A percentile compares a stretch with the other conserved stretches of the same genome.
Evolutionary conservation across 2,329 filamentous ascomycete species (phyloP).

Genomic region (Trichoderma guizhouense): DNA sequence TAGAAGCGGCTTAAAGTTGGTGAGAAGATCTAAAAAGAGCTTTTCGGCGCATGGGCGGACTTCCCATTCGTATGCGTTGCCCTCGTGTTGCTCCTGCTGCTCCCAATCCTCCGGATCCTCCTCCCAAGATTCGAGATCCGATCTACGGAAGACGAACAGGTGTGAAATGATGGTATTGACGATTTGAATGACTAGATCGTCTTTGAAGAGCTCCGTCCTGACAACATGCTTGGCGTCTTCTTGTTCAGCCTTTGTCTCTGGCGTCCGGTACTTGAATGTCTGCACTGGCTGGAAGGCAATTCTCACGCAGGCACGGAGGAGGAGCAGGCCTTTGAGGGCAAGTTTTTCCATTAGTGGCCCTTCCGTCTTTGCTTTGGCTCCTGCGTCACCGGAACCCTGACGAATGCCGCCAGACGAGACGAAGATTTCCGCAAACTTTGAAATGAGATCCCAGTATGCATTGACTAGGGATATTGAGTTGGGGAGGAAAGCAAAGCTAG

Average conservation of each 20-base stretch:
- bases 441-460: slow-evolving; percentile 81
- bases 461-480: slow-evolving; percentile 73
- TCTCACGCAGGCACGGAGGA: slow-evolving; percentile 77
- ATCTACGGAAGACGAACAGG: slow-evolving; percentile 81
- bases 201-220: slow-evolving; percentile 70
- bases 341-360: slow-evolving; percentile 72
- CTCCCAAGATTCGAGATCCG: slow-evolving; percentile 88
- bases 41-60: slow-evolving; percentile 91
- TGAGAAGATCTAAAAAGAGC: slow-evolving; percentile 85
- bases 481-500: slow-evolving; percentile 78
- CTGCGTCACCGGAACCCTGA: slow-evolving; percentile 38
- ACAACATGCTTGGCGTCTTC: slow-evolving; percentile 65
- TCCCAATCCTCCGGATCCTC: slow-evolving; percentile 97
- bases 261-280: slow-evolving; percentile 78
- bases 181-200: slow-evolving; percentile 73
- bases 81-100: slow-evolving; percentile 77
- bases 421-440: slow-evolving; percentile 72
- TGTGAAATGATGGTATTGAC: slow-evolving; percentile 81
- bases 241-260: slow-evolving; percentile 73
- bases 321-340: slow-evolving; percentile 75
- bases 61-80: slow-evolving; percentile 87
- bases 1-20: slow-evolving; percentile 81
- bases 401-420: slow-evolving; percentile 57
- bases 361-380: slow-evolving; percentile 50
- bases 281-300: slow-evolving; percentile 79